Conservation (phyloP, 2,329 filamentous ascomycete genomes). For the Calonectria hongkongensis region DNA sequence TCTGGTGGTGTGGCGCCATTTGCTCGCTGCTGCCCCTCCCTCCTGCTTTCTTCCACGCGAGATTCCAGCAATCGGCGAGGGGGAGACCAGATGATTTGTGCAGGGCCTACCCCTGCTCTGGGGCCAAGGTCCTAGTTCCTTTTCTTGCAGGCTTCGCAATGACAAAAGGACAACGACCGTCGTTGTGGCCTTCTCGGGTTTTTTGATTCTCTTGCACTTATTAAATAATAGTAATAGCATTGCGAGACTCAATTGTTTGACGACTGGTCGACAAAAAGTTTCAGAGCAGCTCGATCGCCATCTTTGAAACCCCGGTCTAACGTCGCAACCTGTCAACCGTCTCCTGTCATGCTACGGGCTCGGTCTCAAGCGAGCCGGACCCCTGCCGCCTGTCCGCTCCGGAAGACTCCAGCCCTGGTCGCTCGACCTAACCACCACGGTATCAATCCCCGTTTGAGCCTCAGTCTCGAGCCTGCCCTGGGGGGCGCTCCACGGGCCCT, state of each 20-base stretch:
- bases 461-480: conserved; percentile 39
- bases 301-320: conserved; percentile 20
- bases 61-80: conserved; percentile 33
- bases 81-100: conserved; percentile 17
- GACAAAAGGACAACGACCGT: no score
- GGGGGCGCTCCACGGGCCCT: conserved; percentile 40
- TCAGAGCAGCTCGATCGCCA: conserved; percentile 5
- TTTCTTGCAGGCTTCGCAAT: neutral
- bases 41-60: neutral
- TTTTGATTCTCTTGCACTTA: neutral
- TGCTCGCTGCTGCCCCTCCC: neutral
- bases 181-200: no score
- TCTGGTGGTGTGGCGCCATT: conserved; percentile 39
- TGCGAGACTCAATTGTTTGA: neutral
- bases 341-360: conserved; percentile 30
- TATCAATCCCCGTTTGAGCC: conserved; percentile 53
- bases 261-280: conserved; percentile 6
- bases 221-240: neutral
- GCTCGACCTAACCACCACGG: conserved; percentile 47
- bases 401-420: conserved; percentile 38
- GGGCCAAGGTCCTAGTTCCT: neutral
- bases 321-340: conserved; percentile 1
- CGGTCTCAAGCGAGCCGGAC: conserved; percentile 42
- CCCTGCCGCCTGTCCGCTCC: conserved; percentile 1
- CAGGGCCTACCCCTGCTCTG: no score